A percentile compares a stretch with the other conserved stretches of the same genome.
Conservation (phyloP, 345 rosid species). For the Anastatica hierochuntica region DNA sequence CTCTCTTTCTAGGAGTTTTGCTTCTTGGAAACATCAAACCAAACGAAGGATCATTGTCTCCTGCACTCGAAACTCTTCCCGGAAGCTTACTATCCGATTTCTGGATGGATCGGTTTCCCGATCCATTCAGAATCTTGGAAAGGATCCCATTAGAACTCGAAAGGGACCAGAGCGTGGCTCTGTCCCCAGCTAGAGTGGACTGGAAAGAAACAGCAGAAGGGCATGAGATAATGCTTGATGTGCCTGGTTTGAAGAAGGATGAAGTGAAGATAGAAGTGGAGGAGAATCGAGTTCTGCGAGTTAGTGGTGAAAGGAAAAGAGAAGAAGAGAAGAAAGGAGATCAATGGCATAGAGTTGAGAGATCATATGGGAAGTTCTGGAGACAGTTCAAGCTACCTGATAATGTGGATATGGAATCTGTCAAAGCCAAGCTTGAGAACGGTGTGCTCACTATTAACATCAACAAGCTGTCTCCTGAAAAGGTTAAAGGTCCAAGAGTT, state of each 20-base stretch:
- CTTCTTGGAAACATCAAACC: slow-evolving; percentile 18
- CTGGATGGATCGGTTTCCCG: slow-evolving; percentile 35
- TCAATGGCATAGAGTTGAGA: slow-evolving; percentile 83
- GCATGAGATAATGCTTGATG: slow-evolving; percentile 60
- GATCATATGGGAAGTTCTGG: slow-evolving; percentile 76
- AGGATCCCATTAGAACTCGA: slow-evolving; percentile 51
- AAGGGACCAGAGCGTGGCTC: slow-evolving; percentile 36
- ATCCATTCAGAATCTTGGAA: slow-evolving; percentile 65
- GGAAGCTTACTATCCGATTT: slow-evolving; percentile 32
- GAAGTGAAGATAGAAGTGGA: slow-evolving; percentile 74
- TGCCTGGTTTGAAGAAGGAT: slow-evolving; percentile 70
- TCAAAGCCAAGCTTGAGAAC: slow-evolving; percentile 56
- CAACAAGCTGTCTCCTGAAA: slow-evolving; percentile 52
- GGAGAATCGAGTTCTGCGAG: slow-evolving; percentile 50
- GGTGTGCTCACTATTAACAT: slow-evolving; percentile 61
- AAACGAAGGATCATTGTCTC: slow-evolving; percentile 33
- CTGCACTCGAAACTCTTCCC: slow-evolving; percentile 37
- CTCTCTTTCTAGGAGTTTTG: slow-evolving; percentile 19
- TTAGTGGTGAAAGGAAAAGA: slow-evolving; percentile 70
- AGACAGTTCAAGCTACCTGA: slow-evolving; percentile 77
- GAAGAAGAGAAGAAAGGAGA: slow-evolving; percentile 71
- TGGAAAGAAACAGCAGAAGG: slow-evolving; percentile 81
- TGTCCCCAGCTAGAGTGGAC: slow-evolving; percentile 58
- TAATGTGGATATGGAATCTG: slow-evolving; percentile 63
- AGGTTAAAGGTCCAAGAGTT: slow-evolving; percentile 49